Evolutionary conservation across 192 early-diverging fungal genomes (phyloP).

Genomic region (Coemansia sp.): DNA sequence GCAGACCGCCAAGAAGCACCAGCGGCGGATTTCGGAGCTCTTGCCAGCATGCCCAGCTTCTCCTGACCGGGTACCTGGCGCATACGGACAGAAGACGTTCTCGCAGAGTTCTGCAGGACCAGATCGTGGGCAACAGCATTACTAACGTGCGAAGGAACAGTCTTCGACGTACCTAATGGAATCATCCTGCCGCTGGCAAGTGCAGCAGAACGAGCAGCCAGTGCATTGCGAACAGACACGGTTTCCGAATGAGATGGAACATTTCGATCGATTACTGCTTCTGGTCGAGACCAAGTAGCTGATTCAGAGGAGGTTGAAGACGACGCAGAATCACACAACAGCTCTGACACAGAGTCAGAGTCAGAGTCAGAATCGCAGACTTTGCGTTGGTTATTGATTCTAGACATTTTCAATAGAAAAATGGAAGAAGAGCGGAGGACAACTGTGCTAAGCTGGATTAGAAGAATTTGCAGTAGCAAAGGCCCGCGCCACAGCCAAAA

Average conservation of each 20-base stretch:
- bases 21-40: background rate
- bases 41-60: constrained; percentile 10
- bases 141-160: constrained; percentile 3
- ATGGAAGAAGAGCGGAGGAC: background rate
- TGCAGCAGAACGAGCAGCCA: constrained; percentile 6
- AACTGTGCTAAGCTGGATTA: no score
- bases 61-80: constrained; percentile 13
- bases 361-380: no score
- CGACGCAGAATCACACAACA: no score
- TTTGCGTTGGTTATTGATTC: no score
- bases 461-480: constrained; percentile 13
- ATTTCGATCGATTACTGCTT: background rate
- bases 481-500: constrained; percentile 32
- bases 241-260: background rate
- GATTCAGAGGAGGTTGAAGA: no score
- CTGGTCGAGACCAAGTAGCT: no score
- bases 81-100: constrained; percentile 4
- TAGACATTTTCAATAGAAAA: background rate
- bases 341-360: no score
- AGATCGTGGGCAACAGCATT: constrained; percentile 8
- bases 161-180: constrained; percentile 6
- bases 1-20: background rate
- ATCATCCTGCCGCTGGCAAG: constrained; percentile 1
- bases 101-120: constrained; percentile 5
- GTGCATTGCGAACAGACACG: background rate